Evolutionary conservation across 345 rosid species (phyloP).

Genomic region (Pistacia atlantica): DNA sequence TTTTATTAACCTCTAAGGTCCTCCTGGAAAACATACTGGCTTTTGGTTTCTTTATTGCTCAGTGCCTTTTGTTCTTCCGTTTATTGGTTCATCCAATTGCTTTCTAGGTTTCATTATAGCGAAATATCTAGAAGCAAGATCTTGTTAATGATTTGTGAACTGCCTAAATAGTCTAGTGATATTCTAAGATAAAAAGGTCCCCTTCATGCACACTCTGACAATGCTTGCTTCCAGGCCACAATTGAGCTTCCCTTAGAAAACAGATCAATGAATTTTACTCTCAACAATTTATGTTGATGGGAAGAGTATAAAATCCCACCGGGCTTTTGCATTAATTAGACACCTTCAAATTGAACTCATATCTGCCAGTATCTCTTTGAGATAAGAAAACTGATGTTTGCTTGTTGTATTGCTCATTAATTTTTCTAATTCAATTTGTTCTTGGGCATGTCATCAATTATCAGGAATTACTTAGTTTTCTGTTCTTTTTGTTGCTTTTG

Average conservation of each 20-base stretch:
- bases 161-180: background rate
- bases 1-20: too few species aligned
- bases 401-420: background rate
- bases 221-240: background rate
- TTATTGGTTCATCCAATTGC: too few species aligned
- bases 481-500: background rate
- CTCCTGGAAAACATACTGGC: too few species aligned
- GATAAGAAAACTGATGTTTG: background rate
- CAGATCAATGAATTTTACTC: background rate
- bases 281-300: too few species aligned
- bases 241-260: background rate
- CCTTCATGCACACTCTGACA: background rate
- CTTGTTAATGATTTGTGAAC: background rate
- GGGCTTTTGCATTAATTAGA: background rate
- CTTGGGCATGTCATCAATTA: background rate
- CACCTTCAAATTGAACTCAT: background rate
- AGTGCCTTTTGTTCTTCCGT: too few species aligned
- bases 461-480: background rate
- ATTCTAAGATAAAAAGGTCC: background rate
- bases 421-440: background rate
- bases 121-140: background rate
- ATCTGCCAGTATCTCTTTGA: background rate
- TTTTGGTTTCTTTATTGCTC: too few species aligned
- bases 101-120: too few species aligned
- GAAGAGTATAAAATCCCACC: too few species aligned